Conservation (phyloP, 805 yeast species). For the Yarrowia sp. region DNA sequence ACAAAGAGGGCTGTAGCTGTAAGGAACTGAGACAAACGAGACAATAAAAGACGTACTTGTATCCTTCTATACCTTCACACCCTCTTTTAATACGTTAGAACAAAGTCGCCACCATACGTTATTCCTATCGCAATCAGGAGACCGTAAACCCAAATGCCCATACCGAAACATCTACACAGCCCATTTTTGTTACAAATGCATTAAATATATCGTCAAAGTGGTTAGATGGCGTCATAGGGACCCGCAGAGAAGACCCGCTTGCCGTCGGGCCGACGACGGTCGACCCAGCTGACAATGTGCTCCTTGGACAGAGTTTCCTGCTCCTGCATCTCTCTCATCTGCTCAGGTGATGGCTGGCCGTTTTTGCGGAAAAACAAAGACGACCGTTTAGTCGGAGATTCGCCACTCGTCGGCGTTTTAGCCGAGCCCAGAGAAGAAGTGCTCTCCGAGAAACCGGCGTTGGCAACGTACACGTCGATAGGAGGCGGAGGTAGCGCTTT, state of each 20-base stretch:
- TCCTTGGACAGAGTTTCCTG: constrained; percentile 28
- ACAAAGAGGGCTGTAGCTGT: too few species aligned
- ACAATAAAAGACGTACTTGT: too few species aligned
- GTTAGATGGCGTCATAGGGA: constrained; percentile 21
- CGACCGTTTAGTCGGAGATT: constrained; percentile 19
- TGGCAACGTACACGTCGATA: constrained; percentile 7
- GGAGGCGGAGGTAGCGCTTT: constrained; percentile 27
- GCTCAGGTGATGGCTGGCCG: constrained; percentile 14
- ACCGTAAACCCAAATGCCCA: background rate
- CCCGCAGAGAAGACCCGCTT: constrained; percentile 28
- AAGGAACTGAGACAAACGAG: too few species aligned
- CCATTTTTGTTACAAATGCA: too few species aligned
- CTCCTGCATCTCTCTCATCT: constrained; percentile 5
- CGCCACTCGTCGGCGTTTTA: constrained; percentile 7
- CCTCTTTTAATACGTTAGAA: too few species aligned
- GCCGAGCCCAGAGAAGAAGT: constrained; percentile 17
- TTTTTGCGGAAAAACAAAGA: constrained; percentile 22
- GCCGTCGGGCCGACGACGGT: constrained; percentile 22
- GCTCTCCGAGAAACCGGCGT: constrained; percentile 1
- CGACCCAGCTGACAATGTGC: constrained; percentile 38
- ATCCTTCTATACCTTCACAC: too few species aligned
- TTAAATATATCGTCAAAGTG: too few species aligned
- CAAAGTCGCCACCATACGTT: too few species aligned
- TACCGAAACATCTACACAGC: too few species aligned
- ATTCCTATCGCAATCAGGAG: too few species aligned